Percentiles rank a stretch among this genome's conserved stretches.
Evolutionary conservation across 2,329 filamentous ascomycete genomes (phyloP).

Genomic region (Furcasterigmium furcatum): DNA sequence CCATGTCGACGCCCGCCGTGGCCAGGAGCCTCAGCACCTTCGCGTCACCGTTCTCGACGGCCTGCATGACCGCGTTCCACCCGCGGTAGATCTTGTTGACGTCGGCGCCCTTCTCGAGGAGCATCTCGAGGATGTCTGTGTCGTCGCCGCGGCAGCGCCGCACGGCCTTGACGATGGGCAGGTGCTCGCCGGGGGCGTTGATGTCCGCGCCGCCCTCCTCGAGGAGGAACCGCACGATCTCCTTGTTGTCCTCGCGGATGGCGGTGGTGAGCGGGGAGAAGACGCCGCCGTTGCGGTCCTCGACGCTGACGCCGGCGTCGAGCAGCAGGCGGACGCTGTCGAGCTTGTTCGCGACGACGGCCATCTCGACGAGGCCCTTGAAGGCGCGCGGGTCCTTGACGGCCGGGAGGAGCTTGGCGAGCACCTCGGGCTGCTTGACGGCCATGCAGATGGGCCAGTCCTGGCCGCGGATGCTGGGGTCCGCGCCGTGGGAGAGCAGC

Average conservation of each 20-base stretch:
- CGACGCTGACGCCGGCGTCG: conserved; percentile 61
- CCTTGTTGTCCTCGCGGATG: conserved; percentile 58
- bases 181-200: conserved; percentile 66
- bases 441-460: conserved; percentile 73
- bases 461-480: conserved; percentile 60
- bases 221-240: conserved; percentile 60
- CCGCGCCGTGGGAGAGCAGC: conserved; percentile 55
- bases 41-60: conserved; percentile 60
- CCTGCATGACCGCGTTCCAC: conserved; percentile 64
- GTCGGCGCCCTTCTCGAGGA: conserved; percentile 62
- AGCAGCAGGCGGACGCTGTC: conserved; percentile 65
- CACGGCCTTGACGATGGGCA: conserved; percentile 68
- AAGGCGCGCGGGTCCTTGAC: conserved; percentile 58
- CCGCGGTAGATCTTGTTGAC: conserved; percentile 66
- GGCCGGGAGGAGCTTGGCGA: conserved; percentile 54
- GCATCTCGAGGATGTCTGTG: conserved; percentile 57
- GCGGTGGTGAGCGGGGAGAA: conserved; percentile 68
- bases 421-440: conserved; percentile 56
- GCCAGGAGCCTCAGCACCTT: conserved; percentile 50
- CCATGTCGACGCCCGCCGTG: conserved; percentile 47
- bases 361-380: conserved; percentile 66
- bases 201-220: conserved; percentile 60
- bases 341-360: conserved; percentile 63
- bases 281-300: conserved; percentile 70
- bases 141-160: conserved; percentile 54